phyloP scores from a whole-genome alignment of 164 flowering plant species.

The Santalum album region DNA sequence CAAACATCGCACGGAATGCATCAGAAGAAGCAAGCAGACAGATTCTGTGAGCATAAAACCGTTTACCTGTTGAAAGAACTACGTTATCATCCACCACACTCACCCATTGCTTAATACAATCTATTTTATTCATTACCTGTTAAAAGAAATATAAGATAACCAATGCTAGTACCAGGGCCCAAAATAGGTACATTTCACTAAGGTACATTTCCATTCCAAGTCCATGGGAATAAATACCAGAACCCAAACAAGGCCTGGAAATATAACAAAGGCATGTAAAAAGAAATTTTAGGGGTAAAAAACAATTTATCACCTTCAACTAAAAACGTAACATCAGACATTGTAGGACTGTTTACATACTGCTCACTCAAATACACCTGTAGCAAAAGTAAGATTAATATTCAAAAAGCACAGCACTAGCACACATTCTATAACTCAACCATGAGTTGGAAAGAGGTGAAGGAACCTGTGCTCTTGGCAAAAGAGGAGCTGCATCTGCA shows the following conservation, averaged over 20 bases:
- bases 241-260: background rate
- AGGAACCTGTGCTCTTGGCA: background rate
- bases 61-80: background rate
- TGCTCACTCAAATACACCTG: constrained; percentile 2
- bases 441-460: background rate
- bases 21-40: constrained; percentile 4
- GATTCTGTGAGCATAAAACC: constrained; percentile 1
- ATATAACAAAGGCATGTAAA: background rate
- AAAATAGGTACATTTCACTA: too few species aligned
- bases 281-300: background rate
- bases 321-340: constrained; percentile 1
- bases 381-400: background rate
- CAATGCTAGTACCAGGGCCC: too few species aligned
- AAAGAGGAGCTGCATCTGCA: background rate
- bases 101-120: too few species aligned
- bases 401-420: background rate
- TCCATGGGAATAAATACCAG: too few species aligned
- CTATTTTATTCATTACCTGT: too few species aligned
- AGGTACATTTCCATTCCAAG: too few species aligned
- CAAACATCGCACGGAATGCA: constrained; percentile 2
- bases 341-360: background rate
- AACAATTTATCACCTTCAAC: background rate
- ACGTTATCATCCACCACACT: background rate
- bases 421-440: too few species aligned
- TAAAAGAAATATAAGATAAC: too few species aligned